Percentiles rank a stretch among this genome's conserved stretches.
phyloP scores from a whole-genome alignment of 345 rosid species.

The Bruguiera gymnorhiza region DNA sequence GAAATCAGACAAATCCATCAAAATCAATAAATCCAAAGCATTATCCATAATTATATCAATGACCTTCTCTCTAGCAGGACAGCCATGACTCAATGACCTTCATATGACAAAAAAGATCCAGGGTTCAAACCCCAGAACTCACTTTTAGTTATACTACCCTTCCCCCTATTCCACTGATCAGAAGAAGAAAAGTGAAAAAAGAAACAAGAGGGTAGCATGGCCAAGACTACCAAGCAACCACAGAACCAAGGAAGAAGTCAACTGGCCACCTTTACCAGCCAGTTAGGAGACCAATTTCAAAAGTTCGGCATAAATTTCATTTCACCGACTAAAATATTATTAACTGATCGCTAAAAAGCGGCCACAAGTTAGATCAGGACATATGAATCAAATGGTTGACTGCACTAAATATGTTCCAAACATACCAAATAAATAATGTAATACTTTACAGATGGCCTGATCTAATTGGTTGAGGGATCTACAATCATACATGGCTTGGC shows the following conservation, averaged over 20 bases:
- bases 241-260: constrained; percentile 5
- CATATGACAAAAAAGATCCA: too few species aligned
- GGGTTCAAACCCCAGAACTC: too few species aligned
- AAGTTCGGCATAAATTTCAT: constrained; percentile 4
- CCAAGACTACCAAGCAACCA: not conserved
- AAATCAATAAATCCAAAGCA: too few species aligned
- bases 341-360: constrained; percentile 2
- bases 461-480: not conserved
- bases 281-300: constrained; percentile 4
- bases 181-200: not conserved
- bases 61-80: too few species aligned
- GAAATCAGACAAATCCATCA: too few species aligned
- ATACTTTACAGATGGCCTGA: constrained; percentile 11
- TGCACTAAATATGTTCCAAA: constrained; percentile 18
- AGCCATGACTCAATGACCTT: too few species aligned
- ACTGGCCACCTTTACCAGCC: constrained; percentile 1
- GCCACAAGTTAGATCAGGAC: not conserved
- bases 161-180: too few species aligned
- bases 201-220: not conserved
- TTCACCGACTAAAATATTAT: not conserved
- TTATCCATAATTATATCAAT: too few species aligned
- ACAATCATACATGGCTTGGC: not conserved
- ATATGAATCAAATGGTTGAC: constrained; percentile 18
- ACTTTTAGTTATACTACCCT: too few species aligned
- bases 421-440: constrained; percentile 14